Evolutionary conservation across 331 rosid genomes (phyloP).

Genomic region (Pyracantha coccinea): DNA sequence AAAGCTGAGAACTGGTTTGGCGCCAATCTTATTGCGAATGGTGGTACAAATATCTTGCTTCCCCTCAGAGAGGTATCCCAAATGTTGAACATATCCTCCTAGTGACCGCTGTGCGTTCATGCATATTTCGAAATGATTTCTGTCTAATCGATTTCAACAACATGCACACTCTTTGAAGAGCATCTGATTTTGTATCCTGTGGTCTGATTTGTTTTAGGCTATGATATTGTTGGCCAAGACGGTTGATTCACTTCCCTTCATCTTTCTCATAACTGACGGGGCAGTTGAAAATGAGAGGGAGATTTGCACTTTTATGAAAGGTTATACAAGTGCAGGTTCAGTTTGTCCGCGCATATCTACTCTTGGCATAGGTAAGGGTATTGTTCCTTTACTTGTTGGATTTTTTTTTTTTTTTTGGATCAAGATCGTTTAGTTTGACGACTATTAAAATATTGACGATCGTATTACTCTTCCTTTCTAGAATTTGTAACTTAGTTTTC

Average conservation of each 20-base stretch:
- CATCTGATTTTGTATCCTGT: background rate
- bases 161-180: background rate
- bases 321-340: constrained; percentile 32
- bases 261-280: constrained; percentile 88
- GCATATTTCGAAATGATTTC: constrained; percentile 3
- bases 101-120: background rate
- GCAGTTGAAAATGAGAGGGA: constrained; percentile 81
- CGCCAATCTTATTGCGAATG: constrained; percentile 42
- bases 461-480: background rate
- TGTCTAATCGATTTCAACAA: background rate
- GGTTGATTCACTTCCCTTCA: constrained; percentile 51
- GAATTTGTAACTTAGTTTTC: constrained; percentile 6
- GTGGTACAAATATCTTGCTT: constrained; percentile 74
- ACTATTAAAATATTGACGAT: background rate
- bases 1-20: constrained; percentile 61
- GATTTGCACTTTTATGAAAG: constrained; percentile 57
- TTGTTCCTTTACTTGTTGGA: constrained; percentile 11
- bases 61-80: constrained; percentile 61
- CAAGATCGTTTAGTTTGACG: too few species aligned
- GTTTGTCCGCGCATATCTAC: constrained; percentile 65
- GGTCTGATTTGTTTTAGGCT: constrained; percentile 51
- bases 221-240: constrained; percentile 56
- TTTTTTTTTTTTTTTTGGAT: too few species aligned
- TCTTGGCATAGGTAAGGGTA: constrained; percentile 78
- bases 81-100: constrained; percentile 2